Percentiles rank a stretch among this genome's conserved stretches.
phyloP scores from a whole-genome alignment of 169 alveolate species.

The Ichthyophthirius multifiliis region DNA sequence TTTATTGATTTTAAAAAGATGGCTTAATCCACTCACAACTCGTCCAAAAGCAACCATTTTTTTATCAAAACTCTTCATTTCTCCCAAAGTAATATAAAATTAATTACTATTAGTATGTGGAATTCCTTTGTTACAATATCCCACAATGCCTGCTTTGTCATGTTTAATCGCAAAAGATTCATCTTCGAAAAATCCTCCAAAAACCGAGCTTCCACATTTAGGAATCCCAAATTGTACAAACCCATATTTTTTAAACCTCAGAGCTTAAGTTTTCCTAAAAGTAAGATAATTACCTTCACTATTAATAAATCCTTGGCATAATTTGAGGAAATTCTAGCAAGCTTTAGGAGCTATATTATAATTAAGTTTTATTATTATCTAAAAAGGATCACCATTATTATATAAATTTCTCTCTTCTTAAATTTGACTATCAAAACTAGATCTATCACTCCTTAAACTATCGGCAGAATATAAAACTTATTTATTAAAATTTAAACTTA shows the following conservation, averaged over 20 bases:
- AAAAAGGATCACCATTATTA: constrained; percentile 12
- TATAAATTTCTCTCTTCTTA: background rate
- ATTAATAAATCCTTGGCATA: constrained; percentile 49
- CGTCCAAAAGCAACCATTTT: constrained; percentile 62
- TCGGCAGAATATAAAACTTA: background rate
- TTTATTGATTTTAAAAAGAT: constrained; percentile 23
- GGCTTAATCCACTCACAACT: constrained; percentile 51
- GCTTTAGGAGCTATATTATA: constrained; percentile 55
- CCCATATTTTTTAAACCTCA: constrained; percentile 39
- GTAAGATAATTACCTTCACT: constrained; percentile 39
- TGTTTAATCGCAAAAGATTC: constrained; percentile 58
- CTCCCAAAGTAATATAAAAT: constrained; percentile 59
- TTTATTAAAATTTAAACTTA: too few relatives aligned
- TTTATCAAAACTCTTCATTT: constrained; percentile 47
- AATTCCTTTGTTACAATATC: constrained; percentile 56
- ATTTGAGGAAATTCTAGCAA: constrained; percentile 47
- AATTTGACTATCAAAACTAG: background rate
- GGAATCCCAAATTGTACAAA: constrained; percentile 55
- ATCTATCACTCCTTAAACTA: background rate
- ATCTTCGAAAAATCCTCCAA: constrained; percentile 52
- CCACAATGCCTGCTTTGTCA: constrained; percentile 54
- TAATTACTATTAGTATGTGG: constrained; percentile 54
- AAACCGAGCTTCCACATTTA: constrained; percentile 35
- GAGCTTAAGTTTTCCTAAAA: constrained; percentile 40
- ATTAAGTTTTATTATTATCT: constrained; percentile 48